phyloP scores from a whole-genome alignment of 257 asterid species.

The Solanum sejunctum region DNA sequence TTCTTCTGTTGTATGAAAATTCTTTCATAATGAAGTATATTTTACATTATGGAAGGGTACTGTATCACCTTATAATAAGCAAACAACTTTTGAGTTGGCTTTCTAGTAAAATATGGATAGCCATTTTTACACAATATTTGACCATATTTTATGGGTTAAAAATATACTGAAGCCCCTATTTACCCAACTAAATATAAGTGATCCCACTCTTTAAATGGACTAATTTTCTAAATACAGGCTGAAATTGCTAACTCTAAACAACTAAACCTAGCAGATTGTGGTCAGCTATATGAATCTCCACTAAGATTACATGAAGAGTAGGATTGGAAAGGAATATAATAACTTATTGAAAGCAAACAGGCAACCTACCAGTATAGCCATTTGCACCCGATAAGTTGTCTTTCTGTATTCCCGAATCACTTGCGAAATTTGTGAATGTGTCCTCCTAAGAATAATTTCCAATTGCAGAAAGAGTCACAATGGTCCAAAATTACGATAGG shows the following conservation, averaged over 20 bases:
- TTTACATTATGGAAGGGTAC: background rate
- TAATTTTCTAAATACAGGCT: too few species aligned
- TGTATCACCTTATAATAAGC: background rate
- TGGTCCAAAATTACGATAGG: background rate
- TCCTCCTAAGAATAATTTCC: slow-evolving; percentile 45
- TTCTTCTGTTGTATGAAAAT: background rate
- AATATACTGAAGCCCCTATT: background rate
- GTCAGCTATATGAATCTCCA: too few species aligned
- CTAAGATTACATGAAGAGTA: background rate
- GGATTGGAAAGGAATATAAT: background rate
- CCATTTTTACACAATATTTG: background rate
- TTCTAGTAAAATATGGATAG: background rate
- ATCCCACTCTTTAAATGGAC: background rate
- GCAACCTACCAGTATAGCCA: slow-evolving; percentile 78
- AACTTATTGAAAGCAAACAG: background rate
- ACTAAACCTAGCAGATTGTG: too few species aligned
- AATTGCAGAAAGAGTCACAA: background rate
- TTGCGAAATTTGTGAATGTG: slow-evolving; percentile 82
- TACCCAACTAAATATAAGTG: background rate
- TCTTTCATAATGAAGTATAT: background rate
- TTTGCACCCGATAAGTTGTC: slow-evolving; percentile 71
- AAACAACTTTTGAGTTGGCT: background rate
- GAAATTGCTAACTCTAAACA: background rate
- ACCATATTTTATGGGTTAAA: background rate
- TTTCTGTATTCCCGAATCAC: slow-evolving; percentile 81